These are phyloP conservation scores for Croton laevigatus DNA, from an alignment of 441 rosid genomes.

Conservation along the genomic window DNA sequence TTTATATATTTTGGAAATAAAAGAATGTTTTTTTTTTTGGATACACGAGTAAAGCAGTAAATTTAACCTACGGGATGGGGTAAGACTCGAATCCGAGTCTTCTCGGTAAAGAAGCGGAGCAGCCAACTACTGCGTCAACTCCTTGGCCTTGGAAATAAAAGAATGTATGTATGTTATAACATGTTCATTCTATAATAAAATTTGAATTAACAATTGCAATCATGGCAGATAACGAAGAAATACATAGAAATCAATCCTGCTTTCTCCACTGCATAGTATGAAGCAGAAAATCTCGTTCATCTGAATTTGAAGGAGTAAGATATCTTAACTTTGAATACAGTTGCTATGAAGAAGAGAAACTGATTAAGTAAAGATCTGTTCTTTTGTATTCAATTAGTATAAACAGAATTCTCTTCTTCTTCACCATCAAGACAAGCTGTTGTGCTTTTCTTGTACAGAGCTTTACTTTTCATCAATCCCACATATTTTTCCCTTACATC, in stretches of 20 bases:
- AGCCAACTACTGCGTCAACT: too few species aligned
- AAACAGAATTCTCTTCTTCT: constrained; percentile 27
- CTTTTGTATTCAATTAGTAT: neutral
- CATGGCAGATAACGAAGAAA: too few species aligned
- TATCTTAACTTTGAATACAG: neutral
- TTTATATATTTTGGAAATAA: too few species aligned
- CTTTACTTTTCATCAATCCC: constrained; percentile 57
- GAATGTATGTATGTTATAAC: too few species aligned
- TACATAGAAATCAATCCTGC: neutral
- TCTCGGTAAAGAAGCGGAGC: too few species aligned
- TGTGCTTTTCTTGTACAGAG: constrained; percentile 36
- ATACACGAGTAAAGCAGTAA: too few species aligned
- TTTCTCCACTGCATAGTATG: too few species aligned
- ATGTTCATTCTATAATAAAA: neutral
- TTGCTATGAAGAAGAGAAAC: neutral
- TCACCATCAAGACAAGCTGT: constrained; percentile 22
- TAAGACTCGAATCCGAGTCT: too few species aligned
- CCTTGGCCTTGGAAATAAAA: too few species aligned
- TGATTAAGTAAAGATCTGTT: neutral
- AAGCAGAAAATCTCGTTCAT: neutral
- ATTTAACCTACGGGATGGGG: too few species aligned
- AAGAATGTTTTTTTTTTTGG: too few species aligned
- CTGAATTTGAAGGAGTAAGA: neutral
- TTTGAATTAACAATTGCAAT: too few species aligned
- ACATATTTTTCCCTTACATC: constrained; percentile 46